phyloP scores from a whole-genome alignment of 1,284 basidiomycete genomes.

The Naganishia cerealis region DNA sequence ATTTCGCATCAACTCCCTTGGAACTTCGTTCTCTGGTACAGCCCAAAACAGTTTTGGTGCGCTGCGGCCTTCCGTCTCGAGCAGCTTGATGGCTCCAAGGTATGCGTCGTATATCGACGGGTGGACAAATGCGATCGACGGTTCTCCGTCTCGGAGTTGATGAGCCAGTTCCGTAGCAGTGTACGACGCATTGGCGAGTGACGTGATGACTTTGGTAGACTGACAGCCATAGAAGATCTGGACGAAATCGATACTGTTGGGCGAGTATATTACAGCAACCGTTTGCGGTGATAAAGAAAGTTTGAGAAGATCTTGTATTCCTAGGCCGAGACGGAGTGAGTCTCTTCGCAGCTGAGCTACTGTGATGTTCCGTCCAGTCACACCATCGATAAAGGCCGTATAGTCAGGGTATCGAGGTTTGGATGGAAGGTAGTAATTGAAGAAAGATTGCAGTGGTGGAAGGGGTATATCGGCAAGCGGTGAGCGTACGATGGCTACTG shows the following conservation, averaged over 20 bases:
- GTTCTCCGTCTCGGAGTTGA: constrained; percentile 59
- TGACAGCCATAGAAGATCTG: constrained; percentile 63
- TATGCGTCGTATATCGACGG: constrained; percentile 44
- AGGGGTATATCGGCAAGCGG: constrained; percentile 10
- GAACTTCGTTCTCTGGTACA: constrained; percentile 8
- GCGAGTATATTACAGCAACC: constrained; percentile 41
- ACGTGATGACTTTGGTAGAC: constrained; percentile 42
- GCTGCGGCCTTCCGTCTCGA: neutral
- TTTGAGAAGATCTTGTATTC: constrained; percentile 47
- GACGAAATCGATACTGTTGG: constrained; percentile 67
- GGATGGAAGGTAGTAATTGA: constrained; percentile 21
- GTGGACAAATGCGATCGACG: constrained; percentile 61
- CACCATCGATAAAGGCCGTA: constrained; percentile 68
- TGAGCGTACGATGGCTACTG: constrained; percentile 2
- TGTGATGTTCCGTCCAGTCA: constrained; percentile 61
- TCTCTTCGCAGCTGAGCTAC: constrained; percentile 61
- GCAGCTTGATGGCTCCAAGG: neutral
- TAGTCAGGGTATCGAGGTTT: constrained; percentile 28
- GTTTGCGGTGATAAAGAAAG: neutral
- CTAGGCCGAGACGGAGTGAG: constrained; percentile 62
- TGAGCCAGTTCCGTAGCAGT: constrained; percentile 49
- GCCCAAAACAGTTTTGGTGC: constrained; percentile 13
- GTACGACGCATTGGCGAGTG: constrained; percentile 49
- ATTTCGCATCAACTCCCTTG: neutral
- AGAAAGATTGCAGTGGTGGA: constrained; percentile 21